Conservation (phyloP, 2,329 filamentous ascomycete species). For the Exophiala alcalophila region DNA sequence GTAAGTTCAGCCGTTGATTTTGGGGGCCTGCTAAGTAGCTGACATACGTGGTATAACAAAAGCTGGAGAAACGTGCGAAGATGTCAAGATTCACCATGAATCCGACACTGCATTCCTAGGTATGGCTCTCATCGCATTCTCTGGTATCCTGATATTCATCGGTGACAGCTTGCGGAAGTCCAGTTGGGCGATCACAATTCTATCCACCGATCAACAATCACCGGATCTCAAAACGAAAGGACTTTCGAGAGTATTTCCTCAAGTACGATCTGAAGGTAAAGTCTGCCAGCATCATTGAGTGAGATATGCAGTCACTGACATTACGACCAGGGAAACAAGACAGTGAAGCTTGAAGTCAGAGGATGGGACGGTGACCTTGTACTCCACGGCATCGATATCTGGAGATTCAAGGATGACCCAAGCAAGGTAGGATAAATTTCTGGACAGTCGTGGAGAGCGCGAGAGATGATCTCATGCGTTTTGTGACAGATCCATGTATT, state of each 20-base stretch:
- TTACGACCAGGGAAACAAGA: slow-evolving; percentile 1
- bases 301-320: neutral
- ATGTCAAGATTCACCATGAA: slow-evolving; percentile 3
- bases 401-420: slow-evolving; percentile 4
- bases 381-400: slow-evolving; percentile 3
- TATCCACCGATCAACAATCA: slow-evolving; percentile 2
- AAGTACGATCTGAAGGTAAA: slow-evolving; percentile 2
- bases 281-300: neutral
- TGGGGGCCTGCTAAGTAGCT: neutral
- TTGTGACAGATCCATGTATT: neutral
- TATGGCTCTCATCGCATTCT: neutral
- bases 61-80: slow-evolving; percentile 2
- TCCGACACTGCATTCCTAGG: neutral
- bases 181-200: slow-evolving; percentile 2
- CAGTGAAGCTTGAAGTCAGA: neutral
- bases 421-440: neutral
- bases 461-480: neutral
- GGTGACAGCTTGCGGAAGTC: slow-evolving; percentile 1
- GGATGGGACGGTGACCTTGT: neutral
- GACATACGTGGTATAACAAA: neutral
- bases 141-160: neutral
- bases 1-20: neutral
- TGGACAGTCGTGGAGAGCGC: neutral
- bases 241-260: slow-evolving; percentile 1
- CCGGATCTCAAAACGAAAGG: slow-evolving; percentile 1